Conservation (phyloP, 768 basidiomycete genomes). For the Suillus paluster region DNA sequence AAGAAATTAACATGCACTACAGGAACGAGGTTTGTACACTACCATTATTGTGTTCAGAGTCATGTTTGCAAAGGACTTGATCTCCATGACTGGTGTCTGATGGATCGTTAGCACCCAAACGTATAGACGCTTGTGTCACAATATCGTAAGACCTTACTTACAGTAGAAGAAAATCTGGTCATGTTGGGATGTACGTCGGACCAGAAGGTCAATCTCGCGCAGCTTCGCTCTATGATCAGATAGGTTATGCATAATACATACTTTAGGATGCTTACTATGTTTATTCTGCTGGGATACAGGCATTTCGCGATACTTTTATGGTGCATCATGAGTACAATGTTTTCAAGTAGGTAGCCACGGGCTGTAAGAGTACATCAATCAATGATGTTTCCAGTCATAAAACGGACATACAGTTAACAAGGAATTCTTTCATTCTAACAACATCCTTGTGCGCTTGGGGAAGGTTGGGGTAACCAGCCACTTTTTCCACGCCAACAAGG, state of each 20-base stretch:
- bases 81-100: slow-evolving; percentile 54
- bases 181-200: neutral
- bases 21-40: neutral
- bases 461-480: neutral
- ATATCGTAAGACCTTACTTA: neutral
- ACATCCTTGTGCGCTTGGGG: slow-evolving; percentile 8
- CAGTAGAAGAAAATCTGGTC: slow-evolving; percentile 14
- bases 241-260: neutral
- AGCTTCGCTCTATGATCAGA: neutral
- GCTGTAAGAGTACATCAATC: neutral
- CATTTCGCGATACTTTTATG: neutral
- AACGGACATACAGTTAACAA: neutral
- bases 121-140: neutral
- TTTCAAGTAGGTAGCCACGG: neutral
- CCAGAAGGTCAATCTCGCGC: slow-evolving; percentile 5
- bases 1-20: neutral
- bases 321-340: slow-evolving; percentile 12
- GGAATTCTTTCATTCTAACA: neutral
- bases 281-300: neutral
- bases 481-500: neutral
- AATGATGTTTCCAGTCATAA: neutral
- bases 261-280: slow-evolving; percentile 6
- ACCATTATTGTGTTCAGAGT: slow-evolving; percentile 56
- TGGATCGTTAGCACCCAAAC: neutral
- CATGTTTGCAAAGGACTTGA: slow-evolving; percentile 48